phyloP scores from a whole-genome alignment of 306 rosid species.

The Carpinus viminea region DNA sequence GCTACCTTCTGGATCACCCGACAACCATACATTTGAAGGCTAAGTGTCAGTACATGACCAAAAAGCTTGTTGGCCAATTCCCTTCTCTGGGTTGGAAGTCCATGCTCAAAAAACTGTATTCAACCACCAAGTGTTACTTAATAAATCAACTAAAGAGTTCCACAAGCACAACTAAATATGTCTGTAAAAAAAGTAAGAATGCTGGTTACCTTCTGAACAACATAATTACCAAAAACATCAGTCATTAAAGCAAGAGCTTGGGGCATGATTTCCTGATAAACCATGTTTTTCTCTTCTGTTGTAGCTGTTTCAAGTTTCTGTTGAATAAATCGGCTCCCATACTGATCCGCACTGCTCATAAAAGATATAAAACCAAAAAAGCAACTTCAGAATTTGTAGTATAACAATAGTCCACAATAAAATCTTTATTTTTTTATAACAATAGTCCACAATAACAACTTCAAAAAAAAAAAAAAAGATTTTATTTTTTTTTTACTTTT shows the following conservation, averaged over 20 bases:
- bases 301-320: slow-evolving; percentile 95
- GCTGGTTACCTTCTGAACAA: slow-evolving; percentile 79
- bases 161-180: background rate
- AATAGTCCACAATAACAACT: too few species aligned
- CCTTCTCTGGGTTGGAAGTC: slow-evolving; percentile 79
- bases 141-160: slow-evolving; percentile 10
- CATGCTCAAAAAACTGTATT: slow-evolving; percentile 92
- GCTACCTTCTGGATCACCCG: slow-evolving; percentile 96
- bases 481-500: too few species aligned
- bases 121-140: slow-evolving; percentile 22
- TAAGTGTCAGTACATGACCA: slow-evolving; percentile 75
- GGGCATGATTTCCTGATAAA: slow-evolving; percentile 95
- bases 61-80: slow-evolving; percentile 87
- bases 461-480: too few species aligned
- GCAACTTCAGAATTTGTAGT: slow-evolving; percentile 8
- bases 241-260: slow-evolving; percentile 93
- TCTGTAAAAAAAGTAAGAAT: background rate
- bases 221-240: slow-evolving; percentile 96
- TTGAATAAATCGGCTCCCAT: slow-evolving; percentile 93
- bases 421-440: background rate
- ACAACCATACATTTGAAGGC: slow-evolving; percentile 99
- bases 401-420: slow-evolving; percentile 20
- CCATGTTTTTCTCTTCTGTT: slow-evolving; percentile 83
- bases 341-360: slow-evolving; percentile 81
- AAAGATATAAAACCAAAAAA: slow-evolving; percentile 12